Evolutionary conservation across 2,329 filamentous ascomycete species (phyloP), one percentile per base, ranked within the genome.

Genomic region (Pezizomycotina sp.): DNA sequence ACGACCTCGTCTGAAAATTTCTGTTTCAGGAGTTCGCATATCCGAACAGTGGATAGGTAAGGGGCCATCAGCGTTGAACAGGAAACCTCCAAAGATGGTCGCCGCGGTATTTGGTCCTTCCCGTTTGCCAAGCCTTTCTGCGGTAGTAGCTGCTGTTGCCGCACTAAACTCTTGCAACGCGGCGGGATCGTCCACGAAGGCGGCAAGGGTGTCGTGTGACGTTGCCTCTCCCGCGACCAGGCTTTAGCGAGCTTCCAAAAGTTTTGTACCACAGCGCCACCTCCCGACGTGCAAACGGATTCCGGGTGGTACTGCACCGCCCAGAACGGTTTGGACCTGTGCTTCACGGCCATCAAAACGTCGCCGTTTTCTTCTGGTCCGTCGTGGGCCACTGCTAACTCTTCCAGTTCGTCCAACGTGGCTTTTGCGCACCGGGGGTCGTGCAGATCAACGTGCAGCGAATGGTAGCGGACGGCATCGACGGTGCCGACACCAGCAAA

Each of bases 251-350:
- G 63, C 4, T 56, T 53, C 65, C 83, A 89, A 81, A 83, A 92
- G 50, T 79, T 81, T 32, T 57, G 57, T 22, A 92, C 62, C 16
- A 92, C 62, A 13, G 65, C 68, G 1, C 77, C 74, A 42, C 68
- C 66, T 3, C 63, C 58, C 24, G 80, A 77, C 3, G 83, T 91
- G 55, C 82, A 92, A 9, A 82, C 69, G 0, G 81, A 92, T 56
- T 93, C 83, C 0, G 83, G 83, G 52, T 92, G 83, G 50, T 89
- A 92, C 53, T 92, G 84, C 12, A 92, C 64, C 0, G 78, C 84
- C 74, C 78, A 91, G 46, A 86, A 78, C 0, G 84, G 83, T 47
- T 71, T 74, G 1, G 46, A 52, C 12, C 54, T 58, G 54, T 92
- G 82, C 45, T 65, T 69, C 10, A 75, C 71, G 0, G 69, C 79